Evolutionary conservation across 164 flowering plant species (phyloP), one percentile per base, ranked within the genome.

Genomic region (Dillenia suffruticosa): DNA sequence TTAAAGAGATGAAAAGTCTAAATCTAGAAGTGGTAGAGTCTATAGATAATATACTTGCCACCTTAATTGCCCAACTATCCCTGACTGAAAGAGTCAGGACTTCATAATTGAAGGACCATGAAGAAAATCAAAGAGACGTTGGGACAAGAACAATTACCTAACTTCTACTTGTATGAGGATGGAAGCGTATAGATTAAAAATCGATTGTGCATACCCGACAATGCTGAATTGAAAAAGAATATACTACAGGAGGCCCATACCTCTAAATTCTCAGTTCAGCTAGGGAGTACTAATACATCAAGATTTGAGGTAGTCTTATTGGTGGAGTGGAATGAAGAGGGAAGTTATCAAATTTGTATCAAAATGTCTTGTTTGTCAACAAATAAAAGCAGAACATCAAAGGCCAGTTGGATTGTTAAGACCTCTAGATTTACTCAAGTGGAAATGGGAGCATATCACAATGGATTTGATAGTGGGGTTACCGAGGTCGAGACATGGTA

Each of bases 201-300:
- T 10, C 24, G 58, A 8, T 9, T 54, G 3, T 63, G 66, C 10
- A 46, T 63, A 1, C 61, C 54, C 12, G 9, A 56, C 0, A 11
- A 22, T 49, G 9, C 1, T 7, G 48, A 64, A 14, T 22, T 56
- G 12, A 47, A 26, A 22, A 9, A 40, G 5, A 22, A 40, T 2
- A 56, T 64, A 5, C 11, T 64, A 4, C 43, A 59, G 8, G 63
- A 59, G 40, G 52, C 70, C 11, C 70, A 66, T 16, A 26, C 12
- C 8, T 19, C 54, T 7, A 17, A 12, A 12, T 63, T 46, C 49
- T 56, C 67, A 0, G 9, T 56, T 16, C 67, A 64, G 11, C 60
- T 19, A 1, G 61, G 58, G 16, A 15, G 46, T 43, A 56, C 45
- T 7, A 64, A 56, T 64, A 61, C 56, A 55, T 44, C 1, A 3